Percentiles rank a stretch among this genome's conserved stretches.
These are phyloP conservation scores for Colletotrichum australisinense DNA, from an alignment of 2,329 filamentous ascomycete species.

Conservation along the genomic window DNA sequence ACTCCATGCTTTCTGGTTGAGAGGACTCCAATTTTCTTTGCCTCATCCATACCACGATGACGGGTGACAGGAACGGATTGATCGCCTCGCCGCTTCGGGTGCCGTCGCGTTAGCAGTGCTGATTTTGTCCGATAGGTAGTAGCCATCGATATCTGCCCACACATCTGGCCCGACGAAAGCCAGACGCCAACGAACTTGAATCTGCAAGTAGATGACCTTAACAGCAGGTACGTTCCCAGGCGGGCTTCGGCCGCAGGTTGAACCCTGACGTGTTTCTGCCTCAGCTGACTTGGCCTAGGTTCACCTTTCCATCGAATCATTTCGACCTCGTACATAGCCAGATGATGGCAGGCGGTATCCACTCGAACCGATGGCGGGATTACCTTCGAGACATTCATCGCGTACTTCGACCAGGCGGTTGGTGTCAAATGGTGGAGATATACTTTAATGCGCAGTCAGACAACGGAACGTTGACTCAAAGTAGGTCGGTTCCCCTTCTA, in stretches of 20 bases:
- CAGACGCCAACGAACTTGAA: constrained; percentile 72
- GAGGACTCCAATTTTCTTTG: not conserved
- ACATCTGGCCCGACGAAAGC: constrained; percentile 72
- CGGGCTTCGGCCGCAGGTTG: constrained; percentile 48
- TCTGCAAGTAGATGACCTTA: constrained; percentile 79
- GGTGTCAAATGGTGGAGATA: constrained; percentile 90
- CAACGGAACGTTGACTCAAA: constrained; percentile 79
- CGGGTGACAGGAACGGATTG: not conserved
- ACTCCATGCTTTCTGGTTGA: constrained; percentile 23
- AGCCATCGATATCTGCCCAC: constrained; percentile 78
- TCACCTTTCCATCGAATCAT: constrained; percentile 75
- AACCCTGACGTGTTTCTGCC: not conserved
- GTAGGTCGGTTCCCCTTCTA: constrained; percentile 48
- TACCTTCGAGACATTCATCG: constrained; percentile 83
- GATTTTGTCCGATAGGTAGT: constrained; percentile 64
- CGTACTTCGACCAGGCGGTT: constrained; percentile 80
- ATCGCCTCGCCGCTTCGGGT: not conserved
- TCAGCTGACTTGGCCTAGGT: constrained; percentile 50
- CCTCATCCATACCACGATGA: not conserved
- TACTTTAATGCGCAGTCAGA: constrained; percentile 89
- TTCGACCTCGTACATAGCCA: constrained; percentile 90
- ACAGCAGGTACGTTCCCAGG: constrained; percentile 61
- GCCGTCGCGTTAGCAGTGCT: constrained; percentile 16
- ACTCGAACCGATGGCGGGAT: constrained; percentile 76
- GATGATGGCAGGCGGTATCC: constrained; percentile 77